Conservation (phyloP, 2,329 filamentous ascomycete species). For the Colletotrichum aenigma region DNA sequence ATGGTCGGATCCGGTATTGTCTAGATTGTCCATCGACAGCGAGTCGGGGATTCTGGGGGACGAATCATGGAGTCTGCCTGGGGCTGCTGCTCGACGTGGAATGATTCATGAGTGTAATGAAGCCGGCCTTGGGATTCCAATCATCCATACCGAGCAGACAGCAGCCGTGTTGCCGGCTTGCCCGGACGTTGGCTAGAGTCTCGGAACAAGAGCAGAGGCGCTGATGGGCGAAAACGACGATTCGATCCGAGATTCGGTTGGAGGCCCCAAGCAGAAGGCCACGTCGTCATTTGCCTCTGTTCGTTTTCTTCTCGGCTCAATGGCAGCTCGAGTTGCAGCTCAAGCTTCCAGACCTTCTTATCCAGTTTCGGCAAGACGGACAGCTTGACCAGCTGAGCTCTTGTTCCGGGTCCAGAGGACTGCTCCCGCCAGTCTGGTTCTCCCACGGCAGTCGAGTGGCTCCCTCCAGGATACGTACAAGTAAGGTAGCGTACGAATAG, state of each 20-base stretch:
- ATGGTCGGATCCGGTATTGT: neutral
- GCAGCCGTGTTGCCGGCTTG: neutral
- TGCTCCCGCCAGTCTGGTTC: neutral
- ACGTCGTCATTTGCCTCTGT: neutral
- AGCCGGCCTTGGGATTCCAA: neutral
- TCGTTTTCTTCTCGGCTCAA: neutral
- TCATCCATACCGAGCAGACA: neutral
- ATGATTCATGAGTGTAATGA: neutral
- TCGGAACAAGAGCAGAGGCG: neutral
- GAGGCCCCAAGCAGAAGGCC: neutral
- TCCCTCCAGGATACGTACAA: neutral
- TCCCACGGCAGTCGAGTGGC: neutral
- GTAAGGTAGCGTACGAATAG: neutral
- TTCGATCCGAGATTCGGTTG: neutral
- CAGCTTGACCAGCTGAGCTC: neutral
- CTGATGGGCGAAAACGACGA: neutral
- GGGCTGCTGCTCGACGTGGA: neutral
- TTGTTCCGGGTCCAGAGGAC: neutral
- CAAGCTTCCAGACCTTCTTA: neutral
- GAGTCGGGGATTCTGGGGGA: neutral
- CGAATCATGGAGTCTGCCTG: neutral
- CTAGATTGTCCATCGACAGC: neutral
- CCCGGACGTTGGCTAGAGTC: neutral
- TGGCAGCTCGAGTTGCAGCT: neutral
- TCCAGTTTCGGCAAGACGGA: neutral